Percentiles rank a stretch among this genome's conserved stretches.
phyloP scores from a whole-genome alignment of 2,329 filamentous ascomycete species.

The Paecilomyces niveus region DNA sequence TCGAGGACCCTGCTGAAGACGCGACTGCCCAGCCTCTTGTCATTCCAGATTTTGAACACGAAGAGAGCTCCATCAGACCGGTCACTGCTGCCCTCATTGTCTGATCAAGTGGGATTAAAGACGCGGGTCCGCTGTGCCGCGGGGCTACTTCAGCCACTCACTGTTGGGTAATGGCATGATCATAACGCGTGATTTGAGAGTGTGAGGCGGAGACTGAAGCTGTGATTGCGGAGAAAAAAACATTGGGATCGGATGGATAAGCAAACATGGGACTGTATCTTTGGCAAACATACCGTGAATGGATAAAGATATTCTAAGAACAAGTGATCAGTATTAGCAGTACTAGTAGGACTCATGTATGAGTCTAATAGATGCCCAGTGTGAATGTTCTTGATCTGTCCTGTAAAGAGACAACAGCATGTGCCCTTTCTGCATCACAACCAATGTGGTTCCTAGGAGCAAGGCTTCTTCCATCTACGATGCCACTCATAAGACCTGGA shows the following conservation, averaged over 20 bases:
- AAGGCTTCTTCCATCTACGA: no score
- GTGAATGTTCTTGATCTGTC: background rate
- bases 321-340: background rate
- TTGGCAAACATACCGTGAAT: background rate
- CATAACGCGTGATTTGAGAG: background rate
- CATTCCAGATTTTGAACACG: background rate
- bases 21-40: background rate
- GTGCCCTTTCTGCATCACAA: background rate
- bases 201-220: background rate
- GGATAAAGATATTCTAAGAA: background rate
- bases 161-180: background rate
- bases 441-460: background rate
- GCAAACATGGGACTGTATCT: background rate
- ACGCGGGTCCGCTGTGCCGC: background rate
- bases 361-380: background rate
- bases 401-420: background rate
- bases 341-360: background rate
- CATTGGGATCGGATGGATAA: background rate
- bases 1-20: background rate
- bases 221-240: background rate
- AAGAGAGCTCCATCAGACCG: background rate
- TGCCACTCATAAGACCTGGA: no score
- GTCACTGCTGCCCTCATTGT: background rate
- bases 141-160: background rate
- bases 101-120: background rate